Evolutionary conservation across 768 basidiomycete genomes (phyloP).

Genomic region (Auriculariales sp.): DNA sequence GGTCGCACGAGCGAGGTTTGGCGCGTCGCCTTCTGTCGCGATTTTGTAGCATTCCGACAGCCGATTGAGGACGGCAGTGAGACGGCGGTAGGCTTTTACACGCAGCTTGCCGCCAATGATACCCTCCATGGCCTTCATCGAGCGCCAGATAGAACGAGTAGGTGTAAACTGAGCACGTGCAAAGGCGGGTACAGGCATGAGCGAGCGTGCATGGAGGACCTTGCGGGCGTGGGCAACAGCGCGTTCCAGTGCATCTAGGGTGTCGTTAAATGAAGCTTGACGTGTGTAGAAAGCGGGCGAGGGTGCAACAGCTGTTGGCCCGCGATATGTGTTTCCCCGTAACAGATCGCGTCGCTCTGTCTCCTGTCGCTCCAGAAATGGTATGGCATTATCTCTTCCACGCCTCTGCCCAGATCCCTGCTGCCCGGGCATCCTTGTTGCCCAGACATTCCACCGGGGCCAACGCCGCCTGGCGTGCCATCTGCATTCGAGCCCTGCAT

Average conservation of each 20-base stretch:
- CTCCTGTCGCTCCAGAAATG: not conserved
- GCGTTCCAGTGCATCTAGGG: conserved; percentile 47
- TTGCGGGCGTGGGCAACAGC: conserved; percentile 43
- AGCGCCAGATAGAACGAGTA: conserved; percentile 55
- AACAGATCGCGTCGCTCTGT: not conserved
- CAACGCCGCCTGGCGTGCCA: not conserved
- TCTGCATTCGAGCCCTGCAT: too few relatives aligned
- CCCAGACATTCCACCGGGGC: not conserved
- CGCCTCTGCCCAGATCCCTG: not conserved
- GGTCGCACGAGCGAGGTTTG: conserved; percentile 38
- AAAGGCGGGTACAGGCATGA: conserved; percentile 68
- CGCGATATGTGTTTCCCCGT: not conserved
- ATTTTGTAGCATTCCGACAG: conserved; percentile 49
- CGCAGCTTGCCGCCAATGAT: conserved; percentile 48
- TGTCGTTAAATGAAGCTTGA: conserved; percentile 59
- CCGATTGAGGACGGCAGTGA: conserved; percentile 47
- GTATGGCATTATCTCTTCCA: not conserved
- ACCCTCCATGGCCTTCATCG: conserved; percentile 38
- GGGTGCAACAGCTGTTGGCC: not conserved
- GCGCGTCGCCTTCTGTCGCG: conserved; percentile 40
- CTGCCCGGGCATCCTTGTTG: not conserved
- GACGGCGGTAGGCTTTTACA: conserved; percentile 52
- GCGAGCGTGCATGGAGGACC: conserved; percentile 46
- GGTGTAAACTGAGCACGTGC: conserved; percentile 43
- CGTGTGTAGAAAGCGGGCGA: conserved; percentile 80